Conservation (phyloP, 306 rosid genomes). For the Corylus heterophylla region DNA sequence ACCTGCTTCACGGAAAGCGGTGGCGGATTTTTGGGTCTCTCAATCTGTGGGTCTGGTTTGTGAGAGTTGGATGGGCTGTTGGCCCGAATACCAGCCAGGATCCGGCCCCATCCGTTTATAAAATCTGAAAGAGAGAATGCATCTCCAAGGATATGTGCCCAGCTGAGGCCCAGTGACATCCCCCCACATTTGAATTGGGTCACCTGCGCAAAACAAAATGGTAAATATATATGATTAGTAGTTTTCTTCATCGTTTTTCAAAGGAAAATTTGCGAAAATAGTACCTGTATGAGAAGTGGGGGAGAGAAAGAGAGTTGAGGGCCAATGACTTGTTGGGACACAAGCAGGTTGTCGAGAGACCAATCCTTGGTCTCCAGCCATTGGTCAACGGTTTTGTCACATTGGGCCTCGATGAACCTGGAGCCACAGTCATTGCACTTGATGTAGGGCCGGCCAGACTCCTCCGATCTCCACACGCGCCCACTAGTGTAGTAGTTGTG, state of each 20-base stretch:
- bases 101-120: constrained; percentile 41
- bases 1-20: constrained; percentile 47
- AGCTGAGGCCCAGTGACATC: constrained; percentile 70
- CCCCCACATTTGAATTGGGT: constrained; percentile 75
- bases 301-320: constrained; percentile 85
- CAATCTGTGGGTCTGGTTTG: constrained; percentile 6
- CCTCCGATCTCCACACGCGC: constrained; percentile 63
- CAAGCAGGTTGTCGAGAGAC: constrained; percentile 44
- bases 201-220: constrained; percentile 34
- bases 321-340: constrained; percentile 66
- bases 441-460: constrained; percentile 61
- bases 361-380: constrained; percentile 53
- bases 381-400: constrained; percentile 52
- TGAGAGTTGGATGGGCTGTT: constrained; percentile 23
- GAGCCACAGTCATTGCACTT: constrained; percentile 90
- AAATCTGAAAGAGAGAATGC: constrained; percentile 51
- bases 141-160: constrained; percentile 83
- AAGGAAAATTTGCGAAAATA: neutral
- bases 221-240: too few species aligned
- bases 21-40: neutral
- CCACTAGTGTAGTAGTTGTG: constrained; percentile 50
- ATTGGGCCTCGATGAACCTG: constrained; percentile 65
- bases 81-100: constrained; percentile 17
- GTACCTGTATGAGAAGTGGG: constrained; percentile 61
- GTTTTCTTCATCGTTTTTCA: neutral